Conservation (phyloP, 768 basidiomycete genomes). For the Trametes villosa region DNA sequence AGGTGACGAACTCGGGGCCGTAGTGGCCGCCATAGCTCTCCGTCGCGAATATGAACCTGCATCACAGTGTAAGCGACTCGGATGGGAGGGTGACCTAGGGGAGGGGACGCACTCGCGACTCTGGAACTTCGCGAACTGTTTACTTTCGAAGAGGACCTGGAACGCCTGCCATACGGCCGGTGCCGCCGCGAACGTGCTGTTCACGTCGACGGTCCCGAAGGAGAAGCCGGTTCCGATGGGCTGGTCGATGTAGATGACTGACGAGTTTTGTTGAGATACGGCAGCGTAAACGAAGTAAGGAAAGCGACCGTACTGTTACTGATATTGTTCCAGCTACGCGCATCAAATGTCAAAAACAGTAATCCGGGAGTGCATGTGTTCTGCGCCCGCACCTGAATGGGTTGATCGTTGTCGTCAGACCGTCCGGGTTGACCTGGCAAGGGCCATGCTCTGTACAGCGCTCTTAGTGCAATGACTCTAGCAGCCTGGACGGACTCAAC, state of each 20-base stretch:
- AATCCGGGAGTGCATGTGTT: not conserved
- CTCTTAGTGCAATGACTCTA: not conserved
- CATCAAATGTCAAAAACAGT: not conserved
- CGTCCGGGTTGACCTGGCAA: constrained; percentile 60
- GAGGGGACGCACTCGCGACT: constrained; percentile 49
- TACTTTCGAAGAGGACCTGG: constrained; percentile 64
- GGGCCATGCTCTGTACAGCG: constrained; percentile 59
- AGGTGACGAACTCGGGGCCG: constrained; percentile 65
- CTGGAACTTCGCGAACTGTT: constrained; percentile 52
- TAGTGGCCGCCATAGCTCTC: constrained; percentile 75
- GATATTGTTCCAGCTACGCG: constrained; percentile 64
- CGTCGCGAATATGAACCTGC: constrained; percentile 66
- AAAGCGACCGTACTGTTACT: constrained; percentile 59
- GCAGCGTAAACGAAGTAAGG: not conserved
- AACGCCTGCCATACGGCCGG: constrained; percentile 64
- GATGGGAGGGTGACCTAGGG: not conserved
- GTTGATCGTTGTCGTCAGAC: constrained; percentile 55
- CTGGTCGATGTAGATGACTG: constrained; percentile 75
- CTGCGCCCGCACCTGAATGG: constrained; percentile 58
- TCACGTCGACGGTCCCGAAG: constrained; percentile 58
- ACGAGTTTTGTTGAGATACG: not conserved
- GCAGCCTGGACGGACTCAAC: not conserved
- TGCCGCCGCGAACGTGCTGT: constrained; percentile 60
- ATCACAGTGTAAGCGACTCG: not conserved
- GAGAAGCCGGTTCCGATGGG: constrained; percentile 72